A percentile compares a stretch with the other conserved stretches of the same genome.
These are phyloP conservation scores for Colletotrichum cuscutae DNA, from an alignment of 2,329 filamentous ascomycete genomes.

Conservation along the genomic window DNA sequence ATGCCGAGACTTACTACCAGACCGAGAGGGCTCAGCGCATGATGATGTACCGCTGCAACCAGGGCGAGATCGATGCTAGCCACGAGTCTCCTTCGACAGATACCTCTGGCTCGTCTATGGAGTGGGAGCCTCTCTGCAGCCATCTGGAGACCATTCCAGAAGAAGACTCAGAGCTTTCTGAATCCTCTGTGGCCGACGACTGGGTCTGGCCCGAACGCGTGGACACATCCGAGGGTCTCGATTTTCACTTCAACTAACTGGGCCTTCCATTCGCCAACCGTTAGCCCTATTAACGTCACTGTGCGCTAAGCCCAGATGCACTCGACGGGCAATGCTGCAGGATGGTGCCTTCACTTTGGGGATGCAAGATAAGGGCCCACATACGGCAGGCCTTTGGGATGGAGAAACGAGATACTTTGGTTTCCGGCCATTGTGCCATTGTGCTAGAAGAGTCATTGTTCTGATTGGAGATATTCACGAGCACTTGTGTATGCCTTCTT, in stretches of 20 bases:
- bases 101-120: neutral
- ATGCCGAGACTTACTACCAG: neutral
- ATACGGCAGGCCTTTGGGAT: neutral
- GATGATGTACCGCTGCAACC: neutral
- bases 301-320: too few species aligned
- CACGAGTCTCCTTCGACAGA: neutral
- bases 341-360: neutral
- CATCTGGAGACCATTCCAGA: neutral
- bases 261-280: neutral
- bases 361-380: neutral
- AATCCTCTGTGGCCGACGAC: neutral
- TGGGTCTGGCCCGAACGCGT: neutral
- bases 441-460: neutral
- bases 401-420: neutral
- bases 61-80: neutral
- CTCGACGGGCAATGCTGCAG: too few species aligned
- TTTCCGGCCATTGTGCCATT: neutral
- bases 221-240: neutral
- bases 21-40: neutral
- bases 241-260: slow-evolving; percentile 1
- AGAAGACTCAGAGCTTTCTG: too few species aligned
- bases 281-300: too few species aligned
- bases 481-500: neutral
- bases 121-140: neutral
- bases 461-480: neutral